Percentiles rank a stretch among this genome's conserved stretches.
These are phyloP conservation scores for Candida gorgasii DNA, from an alignment of 805 yeast genomes.

Conservation along the genomic window DNA sequence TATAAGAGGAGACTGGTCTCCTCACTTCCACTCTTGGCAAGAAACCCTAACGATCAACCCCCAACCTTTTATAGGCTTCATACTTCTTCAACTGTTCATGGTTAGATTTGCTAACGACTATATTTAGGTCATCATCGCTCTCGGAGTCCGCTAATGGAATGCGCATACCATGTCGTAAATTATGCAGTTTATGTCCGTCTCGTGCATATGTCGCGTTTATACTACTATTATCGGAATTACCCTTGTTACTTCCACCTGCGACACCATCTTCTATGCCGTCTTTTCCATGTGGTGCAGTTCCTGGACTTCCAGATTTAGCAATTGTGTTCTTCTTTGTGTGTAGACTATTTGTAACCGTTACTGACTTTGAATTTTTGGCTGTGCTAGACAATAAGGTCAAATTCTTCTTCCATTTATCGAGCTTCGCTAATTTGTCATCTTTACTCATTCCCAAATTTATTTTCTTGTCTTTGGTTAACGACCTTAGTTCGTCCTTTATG, in stretches of 20 bases:
- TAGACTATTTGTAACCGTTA: background rate
- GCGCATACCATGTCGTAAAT: background rate
- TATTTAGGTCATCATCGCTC: slow-evolving; percentile 13
- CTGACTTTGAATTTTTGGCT: background rate
- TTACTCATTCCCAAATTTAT: slow-evolving; percentile 16
- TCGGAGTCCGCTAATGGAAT: slow-evolving; percentile 2
- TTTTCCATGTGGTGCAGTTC: background rate
- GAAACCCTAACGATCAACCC: too few relatives aligned
- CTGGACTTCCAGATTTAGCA: background rate
- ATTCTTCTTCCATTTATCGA: slow-evolving; percentile 12
- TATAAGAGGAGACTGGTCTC: background rate
- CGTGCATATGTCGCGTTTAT: slow-evolving; percentile 4
- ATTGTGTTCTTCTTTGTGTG: background rate
- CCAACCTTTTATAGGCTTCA: slow-evolving; percentile 8
- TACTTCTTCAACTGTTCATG: slow-evolving; percentile 6
- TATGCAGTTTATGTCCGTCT: background rate
- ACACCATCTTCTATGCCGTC: background rate
- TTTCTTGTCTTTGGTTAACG: slow-evolving; percentile 11
- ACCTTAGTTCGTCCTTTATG: slow-evolving; percentile 9
- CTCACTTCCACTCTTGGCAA: too few relatives aligned
- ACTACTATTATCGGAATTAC: too few relatives aligned
- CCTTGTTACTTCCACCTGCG: background rate
- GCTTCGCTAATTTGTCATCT: slow-evolving; percentile 10
- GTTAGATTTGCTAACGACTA: slow-evolving; percentile 9
- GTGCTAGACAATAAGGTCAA: background rate